Evolutionary conservation across 352 stramenopile species (phyloP).

Genomic region (Thalassiosira mediterranea): DNA sequence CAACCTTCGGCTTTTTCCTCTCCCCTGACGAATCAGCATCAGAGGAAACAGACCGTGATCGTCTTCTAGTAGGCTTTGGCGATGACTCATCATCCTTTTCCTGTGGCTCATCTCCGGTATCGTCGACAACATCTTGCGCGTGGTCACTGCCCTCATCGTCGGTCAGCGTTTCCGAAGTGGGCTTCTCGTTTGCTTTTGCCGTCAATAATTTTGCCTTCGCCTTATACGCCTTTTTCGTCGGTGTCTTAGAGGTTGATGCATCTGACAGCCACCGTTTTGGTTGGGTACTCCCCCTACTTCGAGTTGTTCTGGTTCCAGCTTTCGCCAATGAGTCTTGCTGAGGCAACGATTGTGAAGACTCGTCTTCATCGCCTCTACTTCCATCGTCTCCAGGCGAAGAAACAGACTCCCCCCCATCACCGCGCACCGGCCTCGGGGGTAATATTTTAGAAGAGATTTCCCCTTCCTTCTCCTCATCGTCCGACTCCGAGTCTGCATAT

Average conservation of each 20-base stretch:
- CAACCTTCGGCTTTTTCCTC: too few species aligned
- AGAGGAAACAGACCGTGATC: too few species aligned
- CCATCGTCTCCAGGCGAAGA: neutral
- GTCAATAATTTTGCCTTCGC: neutral
- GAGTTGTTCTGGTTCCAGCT: too few species aligned
- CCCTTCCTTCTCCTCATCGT: conserved; percentile 11
- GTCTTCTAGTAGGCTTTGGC: too few species aligned
- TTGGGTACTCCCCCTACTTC: neutral
- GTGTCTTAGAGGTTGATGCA: neutral
- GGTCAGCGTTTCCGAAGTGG: neutral
- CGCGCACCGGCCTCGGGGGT: neutral
- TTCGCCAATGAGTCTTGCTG: neutral
- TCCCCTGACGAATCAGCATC: too few species aligned
- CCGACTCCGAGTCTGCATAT: neutral
- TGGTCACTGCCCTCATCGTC: neutral
- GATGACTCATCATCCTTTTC: neutral
- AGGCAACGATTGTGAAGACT: neutral
- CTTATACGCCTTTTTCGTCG: neutral
- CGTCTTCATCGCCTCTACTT: neutral
- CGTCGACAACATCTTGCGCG: neutral
- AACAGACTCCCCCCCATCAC: neutral
- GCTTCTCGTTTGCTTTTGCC: neutral
- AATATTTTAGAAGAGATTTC: neutral
- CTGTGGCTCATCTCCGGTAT: neutral
- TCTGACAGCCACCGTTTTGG: neutral